These are phyloP conservation scores for Vigna unguiculata DNA, from an alignment of 306 rosid genomes.

Conservation along the genomic window DNA sequence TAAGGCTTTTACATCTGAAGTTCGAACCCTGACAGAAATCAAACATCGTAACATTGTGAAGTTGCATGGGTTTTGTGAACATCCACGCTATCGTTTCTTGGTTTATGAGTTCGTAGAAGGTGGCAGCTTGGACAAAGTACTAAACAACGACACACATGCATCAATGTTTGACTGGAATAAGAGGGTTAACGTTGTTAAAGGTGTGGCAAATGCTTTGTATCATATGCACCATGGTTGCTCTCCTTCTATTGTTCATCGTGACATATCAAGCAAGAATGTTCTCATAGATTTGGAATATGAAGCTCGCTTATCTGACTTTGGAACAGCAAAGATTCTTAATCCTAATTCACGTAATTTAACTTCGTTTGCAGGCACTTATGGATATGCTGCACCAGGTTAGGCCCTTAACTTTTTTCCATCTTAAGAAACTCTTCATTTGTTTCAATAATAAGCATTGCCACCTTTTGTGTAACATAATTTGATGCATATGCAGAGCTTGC, in stretches of 20 bases:
- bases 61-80: constrained; percentile 43
- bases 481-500: constrained; percentile 37
- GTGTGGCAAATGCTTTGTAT: constrained; percentile 46
- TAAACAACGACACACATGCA: constrained; percentile 32
- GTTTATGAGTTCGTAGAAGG: constrained; percentile 47
- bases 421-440: neutral
- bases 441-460: neutral
- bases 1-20: constrained; percentile 39
- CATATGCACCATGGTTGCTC: constrained; percentile 46
- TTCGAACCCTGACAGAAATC: constrained; percentile 40
- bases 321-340: constrained; percentile 41
- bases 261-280: constrained; percentile 51
- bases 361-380: constrained; percentile 46
- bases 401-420: neutral
- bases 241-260: constrained; percentile 46
- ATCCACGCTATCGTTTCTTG: constrained; percentile 36
- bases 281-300: constrained; percentile 40
- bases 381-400: constrained; percentile 51
- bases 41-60: constrained; percentile 49
- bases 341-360: constrained; percentile 36
- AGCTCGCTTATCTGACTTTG: constrained; percentile 44
- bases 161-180: constrained; percentile 42
- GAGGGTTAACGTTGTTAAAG: constrained; percentile 43
- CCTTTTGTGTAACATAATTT: neutral
- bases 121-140: constrained; percentile 44